Conservation (phyloP, 2,329 filamentous ascomycete genomes). For the Dothideomycetes sp. region DNA sequence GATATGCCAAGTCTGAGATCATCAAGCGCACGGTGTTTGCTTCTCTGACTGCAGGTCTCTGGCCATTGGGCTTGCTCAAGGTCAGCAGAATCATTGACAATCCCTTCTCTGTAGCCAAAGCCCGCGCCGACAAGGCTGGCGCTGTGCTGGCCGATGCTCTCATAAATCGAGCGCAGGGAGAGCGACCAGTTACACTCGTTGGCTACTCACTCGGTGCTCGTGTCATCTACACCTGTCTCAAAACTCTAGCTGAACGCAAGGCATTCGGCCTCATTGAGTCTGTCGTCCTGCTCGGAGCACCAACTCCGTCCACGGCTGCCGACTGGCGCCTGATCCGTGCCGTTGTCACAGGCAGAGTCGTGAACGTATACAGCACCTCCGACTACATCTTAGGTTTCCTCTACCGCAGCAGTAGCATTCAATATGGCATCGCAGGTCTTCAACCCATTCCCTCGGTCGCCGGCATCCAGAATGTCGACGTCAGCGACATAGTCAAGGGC, state of each 20-base stretch:
- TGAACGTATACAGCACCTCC: slow-evolving; percentile 81
- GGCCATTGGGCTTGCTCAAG: slow-evolving; percentile 37
- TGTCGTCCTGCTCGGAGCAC: slow-evolving; percentile 72
- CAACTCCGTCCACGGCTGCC: slow-evolving; percentile 57
- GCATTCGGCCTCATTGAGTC: slow-evolving; percentile 79
- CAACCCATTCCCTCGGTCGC: slow-evolving; percentile 58
- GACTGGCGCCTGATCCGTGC: slow-evolving; percentile 69
- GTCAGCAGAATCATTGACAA: slow-evolving; percentile 30
- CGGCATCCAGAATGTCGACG: slow-evolving; percentile 50
- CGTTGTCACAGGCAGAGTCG: slow-evolving; percentile 69
- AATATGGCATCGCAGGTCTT: slow-evolving; percentile 73
- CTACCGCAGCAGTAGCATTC: slow-evolving; percentile 73
- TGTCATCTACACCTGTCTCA: slow-evolving; percentile 73
- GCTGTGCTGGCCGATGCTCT: slow-evolving; percentile 29
- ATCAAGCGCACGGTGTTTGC: slow-evolving; percentile 49
- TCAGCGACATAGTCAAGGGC: slow-evolving; percentile 38
- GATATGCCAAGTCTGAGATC: slow-evolving; percentile 61
- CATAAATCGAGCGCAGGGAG: slow-evolving; percentile 30
- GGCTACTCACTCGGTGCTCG: slow-evolving; percentile 30
- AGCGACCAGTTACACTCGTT: slow-evolving; percentile 27
- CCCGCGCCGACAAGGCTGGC: slow-evolving; percentile 26
- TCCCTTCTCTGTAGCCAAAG: slow-evolving; percentile 27
- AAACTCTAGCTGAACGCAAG: slow-evolving; percentile 61
- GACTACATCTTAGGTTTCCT: slow-evolving; percentile 82
- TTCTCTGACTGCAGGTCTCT: slow-evolving; percentile 34